Conservation (phyloP, 805 yeast species). For the Priceomyces melissophilus region DNA sequence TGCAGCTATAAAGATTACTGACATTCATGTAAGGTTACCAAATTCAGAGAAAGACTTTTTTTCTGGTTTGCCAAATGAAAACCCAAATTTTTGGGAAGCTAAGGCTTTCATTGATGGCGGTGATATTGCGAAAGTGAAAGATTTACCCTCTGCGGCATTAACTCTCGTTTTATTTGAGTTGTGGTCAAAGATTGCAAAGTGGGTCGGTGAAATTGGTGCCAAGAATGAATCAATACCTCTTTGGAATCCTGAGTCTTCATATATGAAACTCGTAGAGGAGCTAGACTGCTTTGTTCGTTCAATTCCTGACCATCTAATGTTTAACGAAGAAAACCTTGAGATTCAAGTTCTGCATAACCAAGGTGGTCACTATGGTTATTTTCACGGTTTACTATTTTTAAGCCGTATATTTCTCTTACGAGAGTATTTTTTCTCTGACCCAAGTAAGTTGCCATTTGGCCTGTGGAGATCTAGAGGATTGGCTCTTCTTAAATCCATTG, state of each 20-base stretch:
- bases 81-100: slow-evolving; percentile 14
- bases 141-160: slow-evolving; percentile 23
- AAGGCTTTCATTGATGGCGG: slow-evolving; percentile 10
- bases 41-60: slow-evolving; percentile 28
- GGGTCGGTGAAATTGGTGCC: slow-evolving; percentile 36
- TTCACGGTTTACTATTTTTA: slow-evolving; percentile 28
- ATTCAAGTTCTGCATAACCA: slow-evolving; percentile 26
- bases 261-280: slow-evolving; percentile 19
- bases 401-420: slow-evolving; percentile 33
- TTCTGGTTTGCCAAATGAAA: slow-evolving; percentile 19
- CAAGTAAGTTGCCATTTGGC: slow-evolving; percentile 24
- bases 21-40: slow-evolving; percentile 29
- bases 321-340: slow-evolving; percentile 21
- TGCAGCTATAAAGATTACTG: slow-evolving; percentile 30
- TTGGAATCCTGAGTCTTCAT: slow-evolving; percentile 25
- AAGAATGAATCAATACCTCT: slow-evolving; percentile 26
- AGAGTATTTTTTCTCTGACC: slow-evolving; percentile 32
- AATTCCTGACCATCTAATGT: slow-evolving; percentile 22
- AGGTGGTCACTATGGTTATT: slow-evolving; percentile 31
- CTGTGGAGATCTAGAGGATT: slow-evolving; percentile 24
- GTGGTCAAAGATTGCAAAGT: slow-evolving; percentile 36
- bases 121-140: slow-evolving; percentile 1
- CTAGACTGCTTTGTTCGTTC: slow-evolving; percentile 18
- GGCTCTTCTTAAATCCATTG: slow-evolving; percentile 18
- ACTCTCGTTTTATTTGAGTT: slow-evolving; percentile 30